These are phyloP conservation scores for Sclerotiophoma versabilis DNA, from an alignment of 2,329 filamentous ascomycete species.

Conservation along the genomic window DNA sequence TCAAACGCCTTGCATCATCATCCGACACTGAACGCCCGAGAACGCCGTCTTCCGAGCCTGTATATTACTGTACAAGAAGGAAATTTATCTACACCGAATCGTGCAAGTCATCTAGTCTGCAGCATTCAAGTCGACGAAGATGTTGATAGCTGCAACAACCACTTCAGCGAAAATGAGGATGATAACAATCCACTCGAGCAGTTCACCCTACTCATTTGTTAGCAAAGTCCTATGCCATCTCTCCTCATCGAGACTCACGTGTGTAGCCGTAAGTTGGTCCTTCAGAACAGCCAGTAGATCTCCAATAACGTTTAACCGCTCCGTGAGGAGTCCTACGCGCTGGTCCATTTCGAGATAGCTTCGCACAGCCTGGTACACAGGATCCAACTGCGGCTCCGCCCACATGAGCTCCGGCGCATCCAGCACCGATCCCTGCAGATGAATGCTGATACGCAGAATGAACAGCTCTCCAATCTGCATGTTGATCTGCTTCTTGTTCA, in stretches of 20 bases:
- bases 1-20: slow-evolving; percentile 18
- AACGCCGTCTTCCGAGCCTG: slow-evolving; percentile 6
- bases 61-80: slow-evolving; percentile 10
- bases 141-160: slow-evolving; percentile 89
- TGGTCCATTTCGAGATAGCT: slow-evolving; percentile 99
- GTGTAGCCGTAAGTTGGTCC: slow-evolving; percentile 89
- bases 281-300: slow-evolving; percentile 92
- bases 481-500: slow-evolving; percentile 91
- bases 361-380: slow-evolving; percentile 92
- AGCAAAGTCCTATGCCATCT: background rate
- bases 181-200: slow-evolving; percentile 73
- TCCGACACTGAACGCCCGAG: background rate
- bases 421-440: slow-evolving; percentile 93
- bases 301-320: slow-evolving; percentile 89
- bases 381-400: slow-evolving; percentile 96
- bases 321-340: slow-evolving; percentile 85
- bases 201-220: slow-evolving; percentile 49
- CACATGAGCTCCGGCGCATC: slow-evolving; percentile 98
- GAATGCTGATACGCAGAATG: slow-evolving; percentile 96
- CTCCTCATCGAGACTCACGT: slow-evolving; percentile 38
- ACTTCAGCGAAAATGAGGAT: slow-evolving; percentile 96
- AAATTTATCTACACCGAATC: slow-evolving; percentile 24
- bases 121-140: slow-evolving; percentile 90
- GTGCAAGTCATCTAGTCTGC: slow-evolving; percentile 54
- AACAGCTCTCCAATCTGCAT: slow-evolving; percentile 99